Evolutionary conservation across 1,284 basidiomycete genomes (phyloP).

Genomic region (Sporisorium iseilematis-ciliati): DNA sequence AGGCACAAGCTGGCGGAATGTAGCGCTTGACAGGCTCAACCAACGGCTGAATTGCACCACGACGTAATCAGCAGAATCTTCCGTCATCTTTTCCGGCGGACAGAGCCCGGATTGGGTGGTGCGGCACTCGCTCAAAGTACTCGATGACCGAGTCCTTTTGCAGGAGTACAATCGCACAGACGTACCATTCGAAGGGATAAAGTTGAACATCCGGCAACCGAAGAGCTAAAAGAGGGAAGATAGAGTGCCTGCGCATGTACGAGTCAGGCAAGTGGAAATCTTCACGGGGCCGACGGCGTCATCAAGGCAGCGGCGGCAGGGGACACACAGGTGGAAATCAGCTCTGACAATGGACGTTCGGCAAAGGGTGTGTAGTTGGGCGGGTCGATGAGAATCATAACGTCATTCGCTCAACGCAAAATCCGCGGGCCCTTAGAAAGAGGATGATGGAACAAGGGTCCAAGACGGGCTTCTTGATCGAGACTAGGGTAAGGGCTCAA

Average conservation of each 20-base stretch:
- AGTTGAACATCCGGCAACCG: neutral
- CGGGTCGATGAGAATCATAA: slow-evolving; percentile 5
- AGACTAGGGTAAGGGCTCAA: neutral
- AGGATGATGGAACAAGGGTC: slow-evolving; percentile 31
- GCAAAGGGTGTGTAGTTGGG: neutral
- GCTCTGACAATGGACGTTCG: neutral
- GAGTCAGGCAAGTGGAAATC: slow-evolving; percentile 3
- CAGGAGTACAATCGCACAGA: neutral
- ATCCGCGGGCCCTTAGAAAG: slow-evolving; percentile 2
- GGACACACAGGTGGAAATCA: neutral
- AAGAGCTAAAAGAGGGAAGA: neutral
- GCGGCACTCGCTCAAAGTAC: neutral
- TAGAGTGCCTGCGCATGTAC: neutral
- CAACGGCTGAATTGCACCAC: slow-evolving; percentile 20
- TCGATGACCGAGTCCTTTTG: slow-evolving; percentile 9
- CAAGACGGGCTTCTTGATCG: slow-evolving; percentile 26
- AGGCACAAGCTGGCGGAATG: neutral
- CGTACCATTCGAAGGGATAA: neutral
- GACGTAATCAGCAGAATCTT: slow-evolving; percentile 22
- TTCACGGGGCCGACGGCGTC: slow-evolving; percentile 15
- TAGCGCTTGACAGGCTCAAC: neutral
- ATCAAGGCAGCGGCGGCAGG: slow-evolving; percentile 7
- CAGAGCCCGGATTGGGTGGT: neutral
- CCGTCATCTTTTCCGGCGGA: slow-evolving; percentile 23
- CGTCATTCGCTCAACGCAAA: slow-evolving; percentile 24